Conservation (phyloP, 495 filamentous ascomycete genomes). For the Copromyces sp. region DNA sequence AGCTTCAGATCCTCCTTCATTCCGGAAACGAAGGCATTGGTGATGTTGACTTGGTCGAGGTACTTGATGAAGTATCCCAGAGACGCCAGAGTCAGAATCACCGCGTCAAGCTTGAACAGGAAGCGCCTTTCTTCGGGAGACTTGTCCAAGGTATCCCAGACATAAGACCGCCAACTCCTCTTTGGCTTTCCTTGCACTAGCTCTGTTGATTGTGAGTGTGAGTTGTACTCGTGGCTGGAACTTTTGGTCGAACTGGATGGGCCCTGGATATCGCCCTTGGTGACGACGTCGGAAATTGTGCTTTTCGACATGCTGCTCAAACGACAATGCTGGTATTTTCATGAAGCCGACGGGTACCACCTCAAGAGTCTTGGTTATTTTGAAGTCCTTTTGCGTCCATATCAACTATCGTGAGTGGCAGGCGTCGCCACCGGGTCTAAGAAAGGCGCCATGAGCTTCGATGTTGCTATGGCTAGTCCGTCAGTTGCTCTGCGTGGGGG, state of each 20-base stretch:
- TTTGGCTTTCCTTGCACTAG: conserved; percentile 16
- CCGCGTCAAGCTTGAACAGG: conserved; percentile 49
- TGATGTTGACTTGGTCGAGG: conserved; percentile 30
- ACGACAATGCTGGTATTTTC: background rate
- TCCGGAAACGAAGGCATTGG: conserved; percentile 40
- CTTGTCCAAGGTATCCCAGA: conserved; percentile 56
- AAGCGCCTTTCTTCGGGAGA: conserved; percentile 49
- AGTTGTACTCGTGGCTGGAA: background rate
- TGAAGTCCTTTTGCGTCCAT: background rate
- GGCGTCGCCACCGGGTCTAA: background rate
- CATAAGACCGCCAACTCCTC: conserved; percentile 28
- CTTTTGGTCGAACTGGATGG: background rate
- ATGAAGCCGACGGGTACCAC: background rate
- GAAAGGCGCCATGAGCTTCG: background rate
- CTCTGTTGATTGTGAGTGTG: background rate
- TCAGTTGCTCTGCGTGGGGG: background rate
- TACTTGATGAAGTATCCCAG: conserved; percentile 37
- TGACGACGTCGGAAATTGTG: background rate
- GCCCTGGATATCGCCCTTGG: background rate
- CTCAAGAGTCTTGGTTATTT: background rate
- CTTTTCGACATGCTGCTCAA: background rate
- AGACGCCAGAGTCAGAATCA: conserved; percentile 35
- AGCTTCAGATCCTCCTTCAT: conserved; percentile 51
- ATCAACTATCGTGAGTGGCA: background rate
- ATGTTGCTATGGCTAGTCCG: background rate